Evolutionary conservation across 2,329 filamentous ascomycete species (phyloP).

Genomic region (Diaporthe eres): DNA sequence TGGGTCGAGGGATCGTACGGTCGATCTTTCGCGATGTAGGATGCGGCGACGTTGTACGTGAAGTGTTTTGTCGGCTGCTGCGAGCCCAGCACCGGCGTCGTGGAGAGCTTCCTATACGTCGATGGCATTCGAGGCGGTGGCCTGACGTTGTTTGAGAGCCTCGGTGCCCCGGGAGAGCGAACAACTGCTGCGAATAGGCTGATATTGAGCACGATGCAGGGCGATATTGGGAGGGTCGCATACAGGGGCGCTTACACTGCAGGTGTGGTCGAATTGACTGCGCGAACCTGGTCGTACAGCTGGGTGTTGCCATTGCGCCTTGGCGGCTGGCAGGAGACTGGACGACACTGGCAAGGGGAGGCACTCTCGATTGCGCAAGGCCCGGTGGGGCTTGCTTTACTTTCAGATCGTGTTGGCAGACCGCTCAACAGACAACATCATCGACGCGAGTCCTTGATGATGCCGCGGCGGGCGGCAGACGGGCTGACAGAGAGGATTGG

Average conservation of each 20-base stretch:
- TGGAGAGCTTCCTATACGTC: constrained; percentile 42
- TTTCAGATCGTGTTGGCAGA: constrained; percentile 24
- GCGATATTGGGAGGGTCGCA: constrained; percentile 31
- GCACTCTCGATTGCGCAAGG: constrained; percentile 37
- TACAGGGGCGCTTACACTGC: constrained; percentile 40
- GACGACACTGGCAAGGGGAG: constrained; percentile 4
- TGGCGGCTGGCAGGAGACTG: not conserved
- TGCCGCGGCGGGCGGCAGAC: not conserved
- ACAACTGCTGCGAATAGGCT: constrained; percentile 14
- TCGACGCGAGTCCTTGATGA: not conserved
- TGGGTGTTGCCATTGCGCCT: constrained; percentile 41
- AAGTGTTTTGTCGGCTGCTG: constrained; percentile 66
- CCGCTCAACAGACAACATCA: constrained; percentile 29
- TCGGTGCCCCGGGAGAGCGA: constrained; percentile 10
- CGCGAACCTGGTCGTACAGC: constrained; percentile 41
- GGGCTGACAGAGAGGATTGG: not conserved
- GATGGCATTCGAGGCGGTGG: constrained; percentile 19
- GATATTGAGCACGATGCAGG: constrained; percentile 25
- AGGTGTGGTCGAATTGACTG: constrained; percentile 40
- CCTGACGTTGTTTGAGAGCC: constrained; percentile 12
- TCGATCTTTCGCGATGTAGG: constrained; percentile 80
- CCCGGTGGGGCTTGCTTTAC: constrained; percentile 38
- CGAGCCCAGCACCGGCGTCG: constrained; percentile 40
- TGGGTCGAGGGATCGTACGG: constrained; percentile 78
- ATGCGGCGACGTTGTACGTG: constrained; percentile 80